Conservation (phyloP, 495 filamentous ascomycete species). For the Massariosphaeria phaeospora region DNA sequence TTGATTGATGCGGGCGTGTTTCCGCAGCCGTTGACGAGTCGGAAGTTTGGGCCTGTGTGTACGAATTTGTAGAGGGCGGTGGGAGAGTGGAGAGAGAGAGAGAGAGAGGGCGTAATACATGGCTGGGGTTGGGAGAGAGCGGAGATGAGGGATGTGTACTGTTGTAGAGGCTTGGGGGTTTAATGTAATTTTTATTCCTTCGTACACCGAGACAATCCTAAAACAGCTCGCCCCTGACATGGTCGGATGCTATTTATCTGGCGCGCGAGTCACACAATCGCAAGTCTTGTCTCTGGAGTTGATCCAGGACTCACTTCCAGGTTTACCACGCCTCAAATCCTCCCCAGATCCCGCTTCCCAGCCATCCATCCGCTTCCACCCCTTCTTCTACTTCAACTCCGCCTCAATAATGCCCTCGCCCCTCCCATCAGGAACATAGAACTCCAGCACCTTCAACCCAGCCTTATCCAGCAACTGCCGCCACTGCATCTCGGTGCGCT, state of each 20-base stretch:
- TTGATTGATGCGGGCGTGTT: constrained; percentile 47
- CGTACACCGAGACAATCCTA: too few species aligned
- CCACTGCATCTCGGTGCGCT: constrained; percentile 36
- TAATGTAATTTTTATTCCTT: not conserved
- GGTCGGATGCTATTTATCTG: too few species aligned
- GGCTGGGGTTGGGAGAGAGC: not conserved
- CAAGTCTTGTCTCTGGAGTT: too few species aligned
- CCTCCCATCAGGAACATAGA: not conserved
- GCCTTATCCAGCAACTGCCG: constrained; percentile 24
- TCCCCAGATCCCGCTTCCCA: too few species aligned
- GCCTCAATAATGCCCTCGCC: not conserved
- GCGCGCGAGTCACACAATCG: too few species aligned
- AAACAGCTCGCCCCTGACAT: too few species aligned
- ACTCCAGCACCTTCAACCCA: constrained; percentile 14
- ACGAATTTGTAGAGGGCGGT: constrained; percentile 5
- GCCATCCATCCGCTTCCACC: too few species aligned
- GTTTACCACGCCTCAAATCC: too few species aligned
- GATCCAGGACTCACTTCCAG: too few species aligned
- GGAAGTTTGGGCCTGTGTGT: constrained; percentile 16
- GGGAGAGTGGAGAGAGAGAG: not conserved
- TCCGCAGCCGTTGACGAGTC: constrained; percentile 40
- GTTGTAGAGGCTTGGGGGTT: not conserved
- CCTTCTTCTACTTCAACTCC: not conserved
- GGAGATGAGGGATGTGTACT: not conserved
- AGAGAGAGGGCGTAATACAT: too few species aligned